Base-by-base conservation (phyloP, 2,329 filamentous ascomycete genomes). In the Cladorrhinum sp. region DNA sequence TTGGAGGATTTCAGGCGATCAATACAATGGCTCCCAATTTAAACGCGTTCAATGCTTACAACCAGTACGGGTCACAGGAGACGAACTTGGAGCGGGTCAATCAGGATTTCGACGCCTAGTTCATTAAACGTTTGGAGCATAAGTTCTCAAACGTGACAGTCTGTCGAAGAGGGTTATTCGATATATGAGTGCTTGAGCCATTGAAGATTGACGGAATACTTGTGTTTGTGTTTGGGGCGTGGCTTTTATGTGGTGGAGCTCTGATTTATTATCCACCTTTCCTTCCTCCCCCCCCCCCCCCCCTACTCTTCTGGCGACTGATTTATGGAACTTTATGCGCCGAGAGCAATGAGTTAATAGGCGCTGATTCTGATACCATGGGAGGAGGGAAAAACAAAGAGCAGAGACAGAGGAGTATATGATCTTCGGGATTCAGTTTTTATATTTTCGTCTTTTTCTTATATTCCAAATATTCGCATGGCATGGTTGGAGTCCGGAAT, bases 11-110 rank as follows among this genome's bases (percentile, higher is more conserved):
- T 24, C 64, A 62, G 46, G 51, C 61, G 1, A 59, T 66, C 48
- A 64, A 60, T 28, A 24, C 57, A 18, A 63, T 67, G 62, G 42
- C n/a, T 20, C 42, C 42, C 14, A 66, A 57, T 20, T n/a, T 68
- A 42, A 59, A 55, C 12, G 9, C 60, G 10, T 68, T 61, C 54
- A 64, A 57, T 24, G 21, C 55, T 10, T 68, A 63, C 39, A 33
- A 36, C 20, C 59, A 56, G 1, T 39, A 60, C 14, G 67, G 62
- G 46, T 26, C 55, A 2, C 46, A 60, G 30, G 64, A 67, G 24
- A 57, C 61, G 18, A 21, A 42, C 18, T 58, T 65, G 24, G 64
- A 65, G 8, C 58, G 54, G 10, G 57, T 56, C 16, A 60, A 61
- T 14, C 59, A 62, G 5, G 61, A 66, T 14, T 66, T 65, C 20